Base-by-base conservation (phyloP, 371 early-diverging fungal genomes). In the Furculomyces boomerangus region DNA sequence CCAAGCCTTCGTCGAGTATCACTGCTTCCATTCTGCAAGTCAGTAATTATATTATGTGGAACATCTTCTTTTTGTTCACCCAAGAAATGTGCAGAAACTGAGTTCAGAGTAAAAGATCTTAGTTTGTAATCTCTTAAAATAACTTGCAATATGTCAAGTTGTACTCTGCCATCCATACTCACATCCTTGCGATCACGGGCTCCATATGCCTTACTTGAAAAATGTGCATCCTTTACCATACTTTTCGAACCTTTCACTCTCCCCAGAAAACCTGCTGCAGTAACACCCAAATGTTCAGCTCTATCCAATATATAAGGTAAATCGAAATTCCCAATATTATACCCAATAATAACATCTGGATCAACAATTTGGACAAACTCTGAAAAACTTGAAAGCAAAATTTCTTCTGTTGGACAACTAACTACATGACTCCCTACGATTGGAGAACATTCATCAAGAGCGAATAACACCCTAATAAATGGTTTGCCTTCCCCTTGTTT, bases 51-150 rank as follows among this genome's bases (percentile, higher is more conserved):
- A 1, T 93, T 90, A 63, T 98, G 91, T 59, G 95, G 99, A 0
- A 99, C 98, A 66, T 99, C 99, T 71, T 99, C 99, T 68, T 99
- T 99, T 76, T 99, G 98, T 64, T 99, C 99, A 43, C 83, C 88
- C 46, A 99, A 69, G 60, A 99, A 99, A 58, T 95, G 88, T 10
- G 93, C 87, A 66, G 84, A 92, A 8, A 99, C 99, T 22, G 96
- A 78, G 68, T 99, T 99, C 26, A 99, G 77, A 0, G 99, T 84
- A 62, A 98, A 99, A 1, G 93, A 91, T 49, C 99, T 80, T 56
- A 99, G 74, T 61, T 98, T 98, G 67, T 97, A 84, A 51, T 99
- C 99, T 53, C 97, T 78, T 60, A 90, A 89, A 76, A 99, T 93
- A 31, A 95, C 87, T 53, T 88, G 91, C 28, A 97, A 73, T 61